These are phyloP conservation scores for Populus pruinosa DNA, from an alignment of 345 rosid genomes.

Conservation along the genomic window DNA sequence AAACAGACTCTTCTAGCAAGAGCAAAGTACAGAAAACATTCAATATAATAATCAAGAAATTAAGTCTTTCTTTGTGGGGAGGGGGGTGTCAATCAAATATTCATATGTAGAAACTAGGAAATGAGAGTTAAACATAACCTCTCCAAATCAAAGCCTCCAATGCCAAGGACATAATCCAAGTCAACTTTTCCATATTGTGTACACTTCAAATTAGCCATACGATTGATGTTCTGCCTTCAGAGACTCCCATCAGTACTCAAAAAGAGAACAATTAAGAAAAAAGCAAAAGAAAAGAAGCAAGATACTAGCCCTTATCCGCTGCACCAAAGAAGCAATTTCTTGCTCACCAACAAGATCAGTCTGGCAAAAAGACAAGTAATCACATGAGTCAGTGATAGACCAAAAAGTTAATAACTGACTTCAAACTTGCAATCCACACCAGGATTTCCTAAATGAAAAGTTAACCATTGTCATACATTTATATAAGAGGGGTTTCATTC, in stretches of 20 bases:
- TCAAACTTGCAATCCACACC: neutral
- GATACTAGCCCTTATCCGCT: conserved; percentile 59
- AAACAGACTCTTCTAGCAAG: neutral
- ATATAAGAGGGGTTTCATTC: conserved; percentile 2
- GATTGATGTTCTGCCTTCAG: conserved; percentile 59
- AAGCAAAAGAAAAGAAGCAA: neutral
- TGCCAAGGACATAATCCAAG: conserved; percentile 94
- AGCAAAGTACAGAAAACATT: neutral
- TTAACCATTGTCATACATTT: neutral
- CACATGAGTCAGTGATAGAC: conserved; percentile 12
- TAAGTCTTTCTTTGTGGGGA: neutral
- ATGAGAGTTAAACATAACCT: conserved; percentile 44
- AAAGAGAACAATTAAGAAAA: conserved; percentile 15
- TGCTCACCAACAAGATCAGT: conserved; percentile 82
- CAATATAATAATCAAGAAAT: neutral
- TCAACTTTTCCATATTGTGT: conserved; percentile 86
- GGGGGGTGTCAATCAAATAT: neutral
- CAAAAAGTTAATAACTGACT: neutral
- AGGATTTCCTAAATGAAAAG: neutral
- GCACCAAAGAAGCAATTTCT: conserved; percentile 58
- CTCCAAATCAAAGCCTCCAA: conserved; percentile 97
- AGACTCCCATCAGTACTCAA: conserved; percentile 3
- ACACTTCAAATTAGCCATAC: conserved; percentile 69
- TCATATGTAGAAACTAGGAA: conserved; percentile 15
- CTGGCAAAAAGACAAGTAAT: conserved; percentile 36